These are phyloP conservation scores for Alternaria postmessia DNA, from an alignment of 2,329 filamentous ascomycete species.

Conservation along the genomic window DNA sequence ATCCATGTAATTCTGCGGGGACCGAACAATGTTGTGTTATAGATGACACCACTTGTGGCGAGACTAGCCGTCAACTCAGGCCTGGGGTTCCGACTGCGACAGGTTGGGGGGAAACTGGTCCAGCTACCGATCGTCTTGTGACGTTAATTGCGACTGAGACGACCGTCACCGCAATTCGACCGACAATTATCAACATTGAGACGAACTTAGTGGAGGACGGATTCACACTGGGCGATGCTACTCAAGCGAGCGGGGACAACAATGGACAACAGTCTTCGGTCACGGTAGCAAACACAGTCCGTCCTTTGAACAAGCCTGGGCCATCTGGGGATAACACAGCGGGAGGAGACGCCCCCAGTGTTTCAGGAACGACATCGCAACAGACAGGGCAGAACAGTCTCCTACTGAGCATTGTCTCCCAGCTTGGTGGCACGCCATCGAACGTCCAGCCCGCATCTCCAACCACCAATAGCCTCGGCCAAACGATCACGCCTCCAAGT, in stretches of 20 bases:
- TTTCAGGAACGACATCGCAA: slow-evolving; percentile 1
- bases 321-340: background rate
- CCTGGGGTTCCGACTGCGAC: slow-evolving; percentile 19
- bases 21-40: background rate
- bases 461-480: background rate
- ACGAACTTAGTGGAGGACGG: slow-evolving; percentile 16
- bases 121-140: slow-evolving; percentile 1
- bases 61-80: background rate
- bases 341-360: background rate
- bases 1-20: background rate
- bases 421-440: slow-evolving; percentile 18
- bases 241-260: background rate
- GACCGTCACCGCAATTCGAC: slow-evolving; percentile 24
- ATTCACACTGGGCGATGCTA: background rate
- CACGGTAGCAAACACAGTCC: background rate
- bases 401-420: slow-evolving; percentile 27
- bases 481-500: background rate
- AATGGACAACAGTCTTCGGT: background rate
- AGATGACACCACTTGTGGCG: background rate
- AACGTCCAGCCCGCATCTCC: slow-evolving; percentile 8
- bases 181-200: slow-evolving; percentile 25
- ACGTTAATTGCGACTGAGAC: slow-evolving; percentile 10
- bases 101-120: slow-evolving; percentile 19
- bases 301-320: background rate
- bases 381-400: slow-evolving; percentile 20